Evolutionary conservation across 495 filamentous ascomycete genomes (phyloP).

Genomic region (Podospora pseudocomata): DNA sequence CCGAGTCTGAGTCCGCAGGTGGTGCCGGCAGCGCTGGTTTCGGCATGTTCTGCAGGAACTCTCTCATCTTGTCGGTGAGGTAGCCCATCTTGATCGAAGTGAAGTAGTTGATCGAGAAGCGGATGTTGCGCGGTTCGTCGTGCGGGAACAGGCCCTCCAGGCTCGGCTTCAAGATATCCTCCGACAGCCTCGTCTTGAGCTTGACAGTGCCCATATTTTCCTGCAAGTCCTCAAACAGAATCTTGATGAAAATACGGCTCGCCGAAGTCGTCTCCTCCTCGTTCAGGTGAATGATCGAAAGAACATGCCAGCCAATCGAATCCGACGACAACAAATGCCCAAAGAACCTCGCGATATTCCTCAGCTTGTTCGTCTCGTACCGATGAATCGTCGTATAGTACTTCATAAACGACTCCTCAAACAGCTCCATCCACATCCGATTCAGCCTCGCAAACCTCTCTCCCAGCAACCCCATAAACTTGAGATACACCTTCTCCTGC

Average conservation of each 20-base stretch:
- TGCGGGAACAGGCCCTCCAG: conserved; percentile 86
- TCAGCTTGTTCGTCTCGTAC: conserved; percentile 87
- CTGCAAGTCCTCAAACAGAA: conserved; percentile 87
- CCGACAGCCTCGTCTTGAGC: conserved; percentile 68
- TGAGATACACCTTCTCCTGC: conserved; percentile 92
- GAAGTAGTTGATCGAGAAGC: conserved; percentile 99
- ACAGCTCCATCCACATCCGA: conserved; percentile 86
- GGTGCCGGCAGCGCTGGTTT: conserved; percentile 68
- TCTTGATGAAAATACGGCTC: conserved; percentile 96
- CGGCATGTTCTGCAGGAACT: conserved; percentile 78
- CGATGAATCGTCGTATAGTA: conserved; percentile 98
- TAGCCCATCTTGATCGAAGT: conserved; percentile 94
- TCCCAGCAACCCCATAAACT: conserved; percentile 92
- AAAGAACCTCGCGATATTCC: conserved; percentile 94
- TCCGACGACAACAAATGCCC: conserved; percentile 84
- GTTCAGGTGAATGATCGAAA: conserved; percentile 81
- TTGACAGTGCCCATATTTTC: conserved; percentile 82
- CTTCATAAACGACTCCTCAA: conserved; percentile 80
- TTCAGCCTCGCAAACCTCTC: conserved; percentile 95
- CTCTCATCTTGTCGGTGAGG: conserved; percentile 93
- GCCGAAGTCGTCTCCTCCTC: conserved; percentile 95
- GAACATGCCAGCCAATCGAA: conserved; percentile 85
- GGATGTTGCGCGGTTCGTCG: conserved; percentile 81
- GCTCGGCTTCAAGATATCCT: conserved; percentile 71
- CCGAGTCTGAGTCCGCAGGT: conserved; percentile 49